Evolutionary conservation across 148 eudicot genomes (phyloP), one percentile per base, ranked within the genome.

Genomic region (Silene latifolia): DNA sequence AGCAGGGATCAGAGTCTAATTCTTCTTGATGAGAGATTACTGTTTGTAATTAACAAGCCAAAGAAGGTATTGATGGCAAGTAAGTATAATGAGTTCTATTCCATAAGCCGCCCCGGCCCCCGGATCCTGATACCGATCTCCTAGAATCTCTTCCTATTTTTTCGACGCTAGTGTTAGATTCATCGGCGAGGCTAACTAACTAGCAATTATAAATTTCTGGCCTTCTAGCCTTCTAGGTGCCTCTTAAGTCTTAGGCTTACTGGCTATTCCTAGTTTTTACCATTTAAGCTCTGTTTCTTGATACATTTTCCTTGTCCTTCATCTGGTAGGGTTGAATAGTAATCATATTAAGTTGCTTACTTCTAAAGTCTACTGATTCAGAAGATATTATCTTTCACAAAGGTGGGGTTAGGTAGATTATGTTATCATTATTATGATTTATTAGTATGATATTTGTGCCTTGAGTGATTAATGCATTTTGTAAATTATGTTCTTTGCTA

Each of bases 11-110:
- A 29, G 67, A 4, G 42, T 65, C 19, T 29, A 1, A 64, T 32
- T 48, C 53, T 48, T 15, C 47, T 32, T 32, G 35, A 32, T 32
- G 18, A 46, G 8, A 46, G 3, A 48, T 0, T 48, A 48, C 12
- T 48, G 3, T 48, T 51, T 51, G 56, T 51, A 51, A 13, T 51
- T 51, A 51, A 15, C 15, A 13, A 12, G 4, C 17, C 56, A 51
- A 51, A 51, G 9, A 3, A 51, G 56, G 4, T 51, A 6, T 51
- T 51, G 17, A 14, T 13, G 56, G 54, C 17, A 51, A 51, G 23
- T 56, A 78, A 57, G 59, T 27, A 66, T 66, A 17, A 73, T 66
- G 54, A 65, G 7, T 47, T n/a, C 44, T 12, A 67, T 76, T 54
- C 66, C 76, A 53, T 39, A 39, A 39, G 8, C 8, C 44, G 0